phyloP scores from a whole-genome alignment of 768 basidiomycete species.

The Trametes meyenii region DNA sequence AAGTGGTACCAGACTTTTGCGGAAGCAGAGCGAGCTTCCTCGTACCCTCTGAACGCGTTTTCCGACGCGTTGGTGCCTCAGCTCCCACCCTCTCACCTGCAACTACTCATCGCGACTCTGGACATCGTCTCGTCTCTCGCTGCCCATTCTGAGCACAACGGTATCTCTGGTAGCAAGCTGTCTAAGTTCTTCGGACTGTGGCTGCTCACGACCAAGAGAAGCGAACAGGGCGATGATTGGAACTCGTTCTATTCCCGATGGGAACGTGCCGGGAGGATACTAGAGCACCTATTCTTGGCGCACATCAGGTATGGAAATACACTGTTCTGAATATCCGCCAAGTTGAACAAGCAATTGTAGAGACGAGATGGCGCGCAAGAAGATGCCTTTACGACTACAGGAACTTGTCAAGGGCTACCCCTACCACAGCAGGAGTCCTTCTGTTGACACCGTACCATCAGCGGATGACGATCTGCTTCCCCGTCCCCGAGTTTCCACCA shows the following conservation, averaged over 20 bases:
- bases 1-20: slow-evolving; percentile 72
- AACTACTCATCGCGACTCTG: slow-evolving; percentile 59
- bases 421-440: slow-evolving; percentile 39
- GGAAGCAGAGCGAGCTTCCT: slow-evolving; percentile 56
- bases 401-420: slow-evolving; percentile 76
- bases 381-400: slow-evolving; percentile 69
- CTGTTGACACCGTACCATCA: slow-evolving; percentile 33
- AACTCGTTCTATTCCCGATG: slow-evolving; percentile 68
- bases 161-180: slow-evolving; percentile 78
- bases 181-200: slow-evolving; percentile 75
- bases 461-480: slow-evolving; percentile 52
- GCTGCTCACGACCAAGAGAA: slow-evolving; percentile 57
- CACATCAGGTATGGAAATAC: slow-evolving; percentile 58
- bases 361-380: slow-evolving; percentile 55
- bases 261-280: slow-evolving; percentile 70
- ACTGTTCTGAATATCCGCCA: neutral
- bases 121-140: slow-evolving; percentile 71
- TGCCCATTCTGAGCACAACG: slow-evolving; percentile 69
- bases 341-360: slow-evolving; percentile 38
- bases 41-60: slow-evolving; percentile 68
- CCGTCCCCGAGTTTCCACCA: slow-evolving; percentile 70
- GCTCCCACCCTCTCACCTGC: slow-evolving; percentile 58
- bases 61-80: slow-evolving; percentile 61
- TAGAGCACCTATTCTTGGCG: slow-evolving; percentile 79
- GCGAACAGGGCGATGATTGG: slow-evolving; percentile 60